Evolutionary conservation across 345 rosid genomes (phyloP), one percentile per base, ranked within the genome.

Genomic region (Capsella bursapastoris): DNA sequence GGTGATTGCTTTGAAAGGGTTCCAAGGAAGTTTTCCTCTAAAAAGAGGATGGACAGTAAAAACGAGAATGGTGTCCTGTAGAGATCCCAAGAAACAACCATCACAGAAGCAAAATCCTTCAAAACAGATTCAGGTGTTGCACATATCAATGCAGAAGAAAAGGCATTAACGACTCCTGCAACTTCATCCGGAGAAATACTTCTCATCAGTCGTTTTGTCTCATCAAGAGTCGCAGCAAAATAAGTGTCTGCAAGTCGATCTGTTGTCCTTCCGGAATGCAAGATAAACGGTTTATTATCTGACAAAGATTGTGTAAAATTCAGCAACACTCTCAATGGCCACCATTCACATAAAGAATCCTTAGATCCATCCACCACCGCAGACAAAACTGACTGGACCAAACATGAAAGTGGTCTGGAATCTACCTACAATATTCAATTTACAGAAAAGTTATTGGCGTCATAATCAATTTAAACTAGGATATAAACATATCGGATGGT

Each of bases 361-460:
- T 66, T 78, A 65, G 89, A 84, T 76, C 35, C 79, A 72, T 79
- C 84, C 83, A 68, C 76, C 61, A 73, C 86, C 81, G 87, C 90
- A n/a, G 86, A 83, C 89, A 95, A 70, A 82, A 83, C 47, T 58
- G 92, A 87, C 75, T 82, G 82, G 71, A 95, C 74, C 79, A 90
- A 72, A 82, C 82, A 80, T 77, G 97, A 85, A 66, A 90, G 75
- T 44, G 79, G 62, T 72, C 84, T 71, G 7, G 90, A 85, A 84
- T 92, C 87, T 58, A 86, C 96, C 99, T 95, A 68, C 61, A 73
- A 77, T 72, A 80, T 70, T 79, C 43, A 64, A 73, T 49, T 41
- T 74, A 32, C 1, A 77, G 38, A 57, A 64, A 64, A 44, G 16
- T 4, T 71, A 65, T 76, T 52, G 74, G 79, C 43, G 82, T 52